phyloP scores from a whole-genome alignment of 1,284 basidiomycete species.

The Microbotryomycetes sp. region DNA sequence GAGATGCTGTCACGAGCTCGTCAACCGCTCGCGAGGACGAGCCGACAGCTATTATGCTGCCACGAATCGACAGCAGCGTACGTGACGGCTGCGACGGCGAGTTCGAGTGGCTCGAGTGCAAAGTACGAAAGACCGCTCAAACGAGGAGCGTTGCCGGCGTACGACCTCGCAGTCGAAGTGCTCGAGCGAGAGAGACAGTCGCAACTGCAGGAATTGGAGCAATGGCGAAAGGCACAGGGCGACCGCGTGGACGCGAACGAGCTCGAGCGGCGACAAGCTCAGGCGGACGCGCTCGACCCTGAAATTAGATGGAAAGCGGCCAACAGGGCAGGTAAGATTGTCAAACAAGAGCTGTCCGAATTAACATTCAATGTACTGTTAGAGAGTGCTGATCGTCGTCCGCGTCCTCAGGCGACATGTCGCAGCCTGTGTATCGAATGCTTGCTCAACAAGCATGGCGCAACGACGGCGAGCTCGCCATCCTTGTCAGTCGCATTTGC shows the following conservation, averaged over 20 bases:
- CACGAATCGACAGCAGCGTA: too few relatives aligned
- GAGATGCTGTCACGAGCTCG: too few relatives aligned
- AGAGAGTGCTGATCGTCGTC: neutral
- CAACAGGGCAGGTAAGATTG: conserved; percentile 61
- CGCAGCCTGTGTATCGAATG: conserved; percentile 63
- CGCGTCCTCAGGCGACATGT: conserved; percentile 42
- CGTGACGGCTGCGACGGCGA: too few relatives aligned
- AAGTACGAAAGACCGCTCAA: conserved; percentile 47
- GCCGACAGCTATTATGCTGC: too few relatives aligned
- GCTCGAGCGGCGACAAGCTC: conserved; percentile 54
- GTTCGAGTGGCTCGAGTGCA: conserved; percentile 36
- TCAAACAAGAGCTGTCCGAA: neutral
- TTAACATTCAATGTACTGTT: neutral
- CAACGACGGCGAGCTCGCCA: conserved; percentile 70
- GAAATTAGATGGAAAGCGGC: conserved; percentile 66
- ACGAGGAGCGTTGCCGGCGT: conserved; percentile 64
- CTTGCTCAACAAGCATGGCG: conserved; percentile 80
- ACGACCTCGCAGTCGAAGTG: conserved; percentile 68
- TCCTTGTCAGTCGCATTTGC: conserved; percentile 55
- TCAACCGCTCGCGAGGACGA: too few relatives aligned
- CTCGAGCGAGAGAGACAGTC: conserved; percentile 49
- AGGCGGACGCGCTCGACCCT: conserved; percentile 68
- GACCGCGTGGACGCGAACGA: conserved; percentile 38
- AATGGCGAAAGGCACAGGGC: conserved; percentile 27
- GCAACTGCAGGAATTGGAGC: conserved; percentile 50